These are phyloP conservation scores for Corchorus olitorius DNA, from an alignment of 345 rosid species.

Conservation along the genomic window DNA sequence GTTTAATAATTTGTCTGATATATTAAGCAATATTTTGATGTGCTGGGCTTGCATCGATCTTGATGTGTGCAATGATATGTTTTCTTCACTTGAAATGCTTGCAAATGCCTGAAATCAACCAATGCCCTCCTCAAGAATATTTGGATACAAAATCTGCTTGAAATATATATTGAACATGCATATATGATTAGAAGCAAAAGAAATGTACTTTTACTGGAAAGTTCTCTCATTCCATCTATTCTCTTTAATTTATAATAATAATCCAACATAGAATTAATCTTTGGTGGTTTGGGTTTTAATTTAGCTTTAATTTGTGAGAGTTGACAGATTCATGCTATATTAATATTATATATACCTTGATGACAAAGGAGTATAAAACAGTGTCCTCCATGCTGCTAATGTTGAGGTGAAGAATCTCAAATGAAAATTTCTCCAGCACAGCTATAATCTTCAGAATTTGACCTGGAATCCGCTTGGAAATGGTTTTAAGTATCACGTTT, in stretches of 20 bases:
- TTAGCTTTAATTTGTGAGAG: background rate
- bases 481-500: conserved; percentile 67
- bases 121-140: background rate
- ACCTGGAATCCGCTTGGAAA: conserved; percentile 55
- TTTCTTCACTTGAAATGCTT: background rate
- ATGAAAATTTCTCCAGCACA: conserved; percentile 71
- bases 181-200: background rate
- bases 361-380: conserved; percentile 74
- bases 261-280: background rate
- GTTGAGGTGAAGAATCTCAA: conserved; percentile 80
- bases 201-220: background rate
- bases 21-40: background rate
- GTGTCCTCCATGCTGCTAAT: conserved; percentile 95
- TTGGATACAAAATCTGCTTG: background rate
- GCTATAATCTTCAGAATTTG: conserved; percentile 71
- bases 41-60: background rate
- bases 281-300: background rate
- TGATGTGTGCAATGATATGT: background rate
- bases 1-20: no score
- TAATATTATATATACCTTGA: conserved; percentile 55
- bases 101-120: background rate
- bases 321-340: background rate
- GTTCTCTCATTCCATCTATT: background rate
- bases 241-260: no score
- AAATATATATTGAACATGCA: background rate